These are phyloP conservation scores for Conringia planisiliqua DNA, from an alignment of 345 rosid species.

Conservation along the genomic window DNA sequence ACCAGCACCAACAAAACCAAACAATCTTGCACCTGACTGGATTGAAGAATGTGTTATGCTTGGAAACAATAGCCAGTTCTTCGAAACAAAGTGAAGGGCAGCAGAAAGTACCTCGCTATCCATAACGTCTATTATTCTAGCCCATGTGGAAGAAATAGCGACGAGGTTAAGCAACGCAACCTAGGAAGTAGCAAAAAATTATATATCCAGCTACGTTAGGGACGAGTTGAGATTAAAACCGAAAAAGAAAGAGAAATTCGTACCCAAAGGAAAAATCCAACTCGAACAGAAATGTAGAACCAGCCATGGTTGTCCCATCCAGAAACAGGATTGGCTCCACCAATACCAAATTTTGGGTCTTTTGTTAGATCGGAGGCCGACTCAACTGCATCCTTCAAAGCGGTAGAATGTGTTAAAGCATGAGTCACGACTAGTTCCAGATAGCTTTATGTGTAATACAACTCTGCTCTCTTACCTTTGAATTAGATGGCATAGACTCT, in stretches of 20 bases:
- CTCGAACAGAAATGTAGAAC: conserved; percentile 76
- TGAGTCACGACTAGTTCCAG: not conserved
- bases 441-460: not conserved
- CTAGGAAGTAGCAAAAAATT: conserved; percentile 35
- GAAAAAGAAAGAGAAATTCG: conserved; percentile 1
- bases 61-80: conserved; percentile 2
- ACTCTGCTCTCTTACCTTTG: conserved; percentile 44
- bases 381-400: conserved; percentile 43
- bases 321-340: conserved; percentile 35
- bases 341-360: conserved; percentile 27
- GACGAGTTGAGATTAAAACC: not conserved
- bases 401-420: conserved; percentile 22
- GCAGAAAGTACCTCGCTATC: conserved; percentile 69
- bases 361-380: conserved; percentile 37
- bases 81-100: not conserved
- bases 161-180: conserved; percentile 87
- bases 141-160: conserved; percentile 95
- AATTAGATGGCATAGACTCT: conserved; percentile 37
- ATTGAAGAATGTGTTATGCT: conserved; percentile 35
- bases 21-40: conserved; percentile 98
- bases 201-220: not conserved
- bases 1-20: conserved; percentile 96
- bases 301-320: conserved; percentile 59
- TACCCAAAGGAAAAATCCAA: conserved; percentile 93
- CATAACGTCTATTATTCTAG: conserved; percentile 90